Evolutionary conservation across 768 basidiomycete species (phyloP), one percentile per base, ranked within the genome.

Genomic region (Hydnomerulius pinastri): DNA sequence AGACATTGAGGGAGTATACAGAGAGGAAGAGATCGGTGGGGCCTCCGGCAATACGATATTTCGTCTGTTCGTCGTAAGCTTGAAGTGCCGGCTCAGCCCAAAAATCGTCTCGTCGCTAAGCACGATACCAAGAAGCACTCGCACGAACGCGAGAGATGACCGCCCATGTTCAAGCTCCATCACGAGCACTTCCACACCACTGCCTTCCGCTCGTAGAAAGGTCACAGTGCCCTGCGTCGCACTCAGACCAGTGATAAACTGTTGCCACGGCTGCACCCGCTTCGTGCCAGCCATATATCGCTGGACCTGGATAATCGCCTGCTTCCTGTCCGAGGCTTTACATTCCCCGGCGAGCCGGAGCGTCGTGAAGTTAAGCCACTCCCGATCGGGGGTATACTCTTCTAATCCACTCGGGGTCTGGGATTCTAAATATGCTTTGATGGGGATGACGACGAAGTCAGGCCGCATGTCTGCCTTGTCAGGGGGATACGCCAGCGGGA

Each of bases 201-300:
- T 43, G 24, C 13, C 13, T 27, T 50, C 49, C 29, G 13, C 49
- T 5, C 42, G 49, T n/a, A 44, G 18, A 25, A 50, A 42, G 27
- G 6, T 30, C 11, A 44, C 42, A 6, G 36, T n/a, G n/a, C 44
- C 18, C 2, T 12, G 21, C 2, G 42, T 21, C 9, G 37, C 32
- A n/a, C 24, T 17, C 12, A 50, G 18, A 4, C 30, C 49, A 17
- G 24, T 30, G 12, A 35, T 33, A 27, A 29, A 50, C 10, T 42
- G 30, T 6, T 43, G 32, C 49, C 49, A 50, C 10, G 49, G 49
- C 25, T 39, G 49, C 17, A 42, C 43, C 4, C 35, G 41, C 36
- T 29, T 50, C 23, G 17, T 50, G 7, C 49, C 49, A 37, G 42
- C 44, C 42, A 43, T 50, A 17, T 50, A 50, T 11, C 49, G 42